Conservation (phyloP, 2,329 filamentous ascomycete species). For the Thielaviopsis punctulata region DNA sequence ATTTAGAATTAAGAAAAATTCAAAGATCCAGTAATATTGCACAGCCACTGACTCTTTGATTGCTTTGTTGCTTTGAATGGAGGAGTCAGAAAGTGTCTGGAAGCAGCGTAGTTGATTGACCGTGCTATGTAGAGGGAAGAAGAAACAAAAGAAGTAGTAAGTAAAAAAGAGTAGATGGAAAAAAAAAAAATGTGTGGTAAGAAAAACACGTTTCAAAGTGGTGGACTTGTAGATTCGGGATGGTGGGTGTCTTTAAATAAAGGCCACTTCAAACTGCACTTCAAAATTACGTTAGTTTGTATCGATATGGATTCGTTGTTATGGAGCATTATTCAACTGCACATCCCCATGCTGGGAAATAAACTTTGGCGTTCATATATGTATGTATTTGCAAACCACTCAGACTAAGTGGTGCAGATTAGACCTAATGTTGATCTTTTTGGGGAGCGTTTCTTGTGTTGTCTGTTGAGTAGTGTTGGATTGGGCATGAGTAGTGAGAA, state of each 20-base stretch:
- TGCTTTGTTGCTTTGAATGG: not conserved
- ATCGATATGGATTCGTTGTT: not conserved
- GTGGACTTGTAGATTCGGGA: not conserved
- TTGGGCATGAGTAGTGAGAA: not conserved
- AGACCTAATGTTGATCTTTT: not conserved
- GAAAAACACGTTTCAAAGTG: not conserved
- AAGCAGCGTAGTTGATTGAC: not conserved
- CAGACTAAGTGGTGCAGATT: not conserved
- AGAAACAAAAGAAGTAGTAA: not conserved
- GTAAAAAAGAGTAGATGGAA: not conserved
- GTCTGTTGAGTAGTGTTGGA: not conserved
- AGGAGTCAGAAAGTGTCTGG: not conserved
- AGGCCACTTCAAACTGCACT: not conserved
- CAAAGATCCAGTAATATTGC: not conserved
- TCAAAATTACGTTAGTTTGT: not conserved
- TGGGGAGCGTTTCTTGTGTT: not conserved
- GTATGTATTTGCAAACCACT: not conserved
- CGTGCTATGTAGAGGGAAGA: not conserved
- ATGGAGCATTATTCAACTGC: not conserved
- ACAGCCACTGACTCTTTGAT: not conserved
- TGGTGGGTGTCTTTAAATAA: not conserved
- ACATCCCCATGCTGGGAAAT: not conserved
- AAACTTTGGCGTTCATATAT: too few species aligned
- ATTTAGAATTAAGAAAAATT: not conserved
- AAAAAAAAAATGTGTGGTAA: not conserved